Evolutionary conservation across 257 asterid genomes (phyloP).

Genomic region (Scutellaria barbata): DNA sequence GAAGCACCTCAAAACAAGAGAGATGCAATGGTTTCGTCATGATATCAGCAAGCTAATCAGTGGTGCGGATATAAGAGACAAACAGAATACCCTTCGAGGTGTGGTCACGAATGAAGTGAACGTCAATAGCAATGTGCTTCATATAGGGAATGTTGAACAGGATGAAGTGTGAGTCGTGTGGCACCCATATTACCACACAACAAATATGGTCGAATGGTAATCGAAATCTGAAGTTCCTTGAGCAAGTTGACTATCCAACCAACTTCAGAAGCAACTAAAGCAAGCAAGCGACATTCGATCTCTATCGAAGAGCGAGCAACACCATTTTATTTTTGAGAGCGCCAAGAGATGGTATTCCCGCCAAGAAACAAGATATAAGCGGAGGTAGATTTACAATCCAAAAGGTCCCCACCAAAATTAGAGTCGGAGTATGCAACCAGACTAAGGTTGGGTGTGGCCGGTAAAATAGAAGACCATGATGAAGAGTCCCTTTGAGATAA

Average conservation of each 20-base stretch:
- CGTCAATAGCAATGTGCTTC: not conserved
- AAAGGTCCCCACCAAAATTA: too few relatives aligned
- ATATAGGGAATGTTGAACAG: not conserved
- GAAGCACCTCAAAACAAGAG: too few relatives aligned
- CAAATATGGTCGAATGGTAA: too few relatives aligned
- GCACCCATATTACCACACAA: not conserved
- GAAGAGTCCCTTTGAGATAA: not conserved
- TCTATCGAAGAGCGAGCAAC: not conserved
- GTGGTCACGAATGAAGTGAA: not conserved
- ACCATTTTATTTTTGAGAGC: not conserved
- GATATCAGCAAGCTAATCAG: too few relatives aligned
- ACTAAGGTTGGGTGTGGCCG: rapidly evolving
- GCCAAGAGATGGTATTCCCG: not conserved
- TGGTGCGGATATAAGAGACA: too few relatives aligned
- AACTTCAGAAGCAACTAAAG: not conserved
- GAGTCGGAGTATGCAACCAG: not conserved
- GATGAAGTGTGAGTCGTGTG: not conserved
- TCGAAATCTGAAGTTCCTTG: too few relatives aligned
- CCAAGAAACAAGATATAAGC: too few relatives aligned
- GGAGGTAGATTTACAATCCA: too few relatives aligned
- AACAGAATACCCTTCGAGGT: too few relatives aligned
- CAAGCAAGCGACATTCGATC: not conserved
- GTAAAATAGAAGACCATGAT: not conserved
- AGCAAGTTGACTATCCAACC: too few relatives aligned
- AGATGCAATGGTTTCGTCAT: too few relatives aligned